Evolutionary conservation across 2,329 filamentous ascomycete genomes (phyloP).

Genomic region (Ophiocordyceps australis): DNA sequence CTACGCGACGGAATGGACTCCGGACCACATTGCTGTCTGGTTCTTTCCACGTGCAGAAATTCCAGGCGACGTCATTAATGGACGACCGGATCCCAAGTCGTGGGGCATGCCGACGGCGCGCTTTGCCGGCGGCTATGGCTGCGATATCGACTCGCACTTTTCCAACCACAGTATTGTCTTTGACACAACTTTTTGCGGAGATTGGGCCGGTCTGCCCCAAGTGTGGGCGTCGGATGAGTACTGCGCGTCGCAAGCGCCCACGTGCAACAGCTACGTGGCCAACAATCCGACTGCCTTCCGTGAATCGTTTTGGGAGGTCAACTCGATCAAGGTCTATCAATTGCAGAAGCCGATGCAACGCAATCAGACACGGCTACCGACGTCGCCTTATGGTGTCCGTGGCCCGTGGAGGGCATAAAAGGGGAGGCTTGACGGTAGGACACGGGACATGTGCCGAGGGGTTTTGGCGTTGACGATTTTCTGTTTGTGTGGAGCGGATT

Average conservation of each 20-base stretch:
- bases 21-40: conserved; percentile 54
- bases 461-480: no score
- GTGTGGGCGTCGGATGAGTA: conserved; percentile 41
- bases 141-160: conserved; percentile 57
- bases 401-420: no score
- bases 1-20: conserved; percentile 64
- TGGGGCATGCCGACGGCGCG: conserved; percentile 54
- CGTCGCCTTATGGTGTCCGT: no score
- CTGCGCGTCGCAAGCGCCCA: conserved; percentile 40
- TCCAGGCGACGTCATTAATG: conserved; percentile 41
- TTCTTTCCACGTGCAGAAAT: conserved; percentile 56
- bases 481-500: no score
- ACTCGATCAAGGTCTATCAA: conserved; percentile 46
- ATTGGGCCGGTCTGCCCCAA: conserved; percentile 51
- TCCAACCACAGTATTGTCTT: conserved; percentile 57
- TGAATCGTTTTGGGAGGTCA: conserved; percentile 63
- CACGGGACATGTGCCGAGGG: no score
- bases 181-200: conserved; percentile 73
- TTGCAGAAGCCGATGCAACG: conserved; percentile 1
- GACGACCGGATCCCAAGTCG: conserved; percentile 41
- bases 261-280: conserved; percentile 56
- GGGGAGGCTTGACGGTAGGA: no score
- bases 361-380: neutral
- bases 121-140: conserved; percentile 48
- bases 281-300: conserved; percentile 51